Evolutionary conservation across 495 filamentous ascomycete genomes (phyloP), one percentile per base, ranked within the genome.

Genomic region (Xylaria intraflava): DNA sequence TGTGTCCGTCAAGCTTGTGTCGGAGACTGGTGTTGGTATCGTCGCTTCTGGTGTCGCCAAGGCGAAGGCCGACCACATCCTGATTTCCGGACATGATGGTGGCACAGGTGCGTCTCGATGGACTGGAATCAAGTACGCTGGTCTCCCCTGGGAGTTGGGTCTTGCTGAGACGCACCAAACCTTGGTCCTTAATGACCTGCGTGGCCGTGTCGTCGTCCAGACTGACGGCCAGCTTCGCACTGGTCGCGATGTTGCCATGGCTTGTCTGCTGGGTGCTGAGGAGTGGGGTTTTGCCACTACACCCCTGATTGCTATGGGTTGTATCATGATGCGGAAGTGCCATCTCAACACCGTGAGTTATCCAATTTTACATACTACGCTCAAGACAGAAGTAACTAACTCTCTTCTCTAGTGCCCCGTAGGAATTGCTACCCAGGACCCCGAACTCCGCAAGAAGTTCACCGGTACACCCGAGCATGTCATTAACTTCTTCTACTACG

Each of bases 401-500:
- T 47, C 27, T 53, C 24, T 17, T 11, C n/a, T 48, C 36, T 42
- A 69, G 55, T 97, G 93, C 72, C 92, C 93, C 1, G 93, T 98
- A 9, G 93, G 93, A 65, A 96, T 99, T 47, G 93, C 93, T 0
- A 96, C 93, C 6, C 93, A 99, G 65, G 94, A 99, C 61, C 89
- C 89, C 6, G 90, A 94, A 64, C 82, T 99, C 2, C 83, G 94
- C 19, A 88, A 90, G 77, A 99, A 96, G 75, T 97, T 99, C 72
- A 78, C 81, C 38, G 94, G 93, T 27, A 90, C 89, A 0, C 92
- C 93, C 6, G 93, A 99, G 71, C 89, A 99, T 65, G 93, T 96
- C 41, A 99, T 99, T 71, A 99, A 99, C 78, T 99, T 97, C 80
- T 99, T 99, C 76, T 99, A 96, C 74, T 99, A 99, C 62, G 79